These are phyloP conservation scores for Coniochaeta hoffmannii DNA, from an alignment of 2,329 filamentous ascomycete species.

Conservation along the genomic window DNA sequence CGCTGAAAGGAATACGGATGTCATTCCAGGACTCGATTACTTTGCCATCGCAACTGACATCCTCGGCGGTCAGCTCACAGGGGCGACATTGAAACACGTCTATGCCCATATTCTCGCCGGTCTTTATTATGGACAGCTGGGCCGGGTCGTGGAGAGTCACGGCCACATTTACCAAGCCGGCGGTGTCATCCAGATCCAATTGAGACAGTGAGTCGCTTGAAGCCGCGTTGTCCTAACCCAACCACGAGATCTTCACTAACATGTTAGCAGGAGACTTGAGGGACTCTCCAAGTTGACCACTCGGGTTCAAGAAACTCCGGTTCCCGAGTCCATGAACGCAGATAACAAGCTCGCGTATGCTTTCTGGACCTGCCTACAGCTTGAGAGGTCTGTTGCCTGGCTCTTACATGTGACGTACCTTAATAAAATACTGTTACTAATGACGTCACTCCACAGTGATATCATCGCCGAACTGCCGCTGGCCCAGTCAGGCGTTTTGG, in stretches of 20 bases:
- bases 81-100: slow-evolving; percentile 73
- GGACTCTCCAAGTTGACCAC: slow-evolving; percentile 36
- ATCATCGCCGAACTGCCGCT: slow-evolving; percentile 78
- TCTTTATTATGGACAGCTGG: slow-evolving; percentile 83
- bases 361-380: slow-evolving; percentile 89
- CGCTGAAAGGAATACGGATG: slow-evolving; percentile 61
- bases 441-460: slow-evolving; percentile 54
- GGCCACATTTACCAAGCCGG: slow-evolving; percentile 51
- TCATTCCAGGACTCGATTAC: slow-evolving; percentile 84
- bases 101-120: slow-evolving; percentile 80
- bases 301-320: slow-evolving; percentile 15
- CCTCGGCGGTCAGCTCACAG: slow-evolving; percentile 70
- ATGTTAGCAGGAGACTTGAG: slow-evolving; percentile 35
- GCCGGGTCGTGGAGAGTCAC: slow-evolving; percentile 78
- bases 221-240: neutral
- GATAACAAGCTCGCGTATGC: slow-evolving; percentile 66
- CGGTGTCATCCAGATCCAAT: slow-evolving; percentile 58
- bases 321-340: too few species aligned
- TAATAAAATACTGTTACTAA: slow-evolving; percentile 12
- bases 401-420: neutral
- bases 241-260: neutral
- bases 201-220: slow-evolving; percentile 56
- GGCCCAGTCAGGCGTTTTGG: slow-evolving; percentile 53
- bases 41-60: slow-evolving; percentile 84
- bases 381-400: slow-evolving; percentile 66